Evolutionary conservation across 345 rosid species (phyloP), one percentile per base, ranked within the genome.

Genomic region (Dipteronia dyeriana): DNA sequence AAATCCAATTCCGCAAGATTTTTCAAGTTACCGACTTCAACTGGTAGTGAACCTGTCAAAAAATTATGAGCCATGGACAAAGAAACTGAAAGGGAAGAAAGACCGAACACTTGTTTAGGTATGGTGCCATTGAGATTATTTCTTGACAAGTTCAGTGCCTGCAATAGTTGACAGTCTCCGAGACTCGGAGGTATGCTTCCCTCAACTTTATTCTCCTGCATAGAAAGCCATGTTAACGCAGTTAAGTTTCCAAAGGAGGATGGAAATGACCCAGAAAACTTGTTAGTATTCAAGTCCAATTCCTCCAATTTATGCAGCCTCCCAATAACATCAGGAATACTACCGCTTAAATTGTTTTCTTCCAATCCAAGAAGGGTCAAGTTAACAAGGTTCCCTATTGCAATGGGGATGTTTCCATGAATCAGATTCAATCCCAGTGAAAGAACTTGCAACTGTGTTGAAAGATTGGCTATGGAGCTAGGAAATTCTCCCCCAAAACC

Each of bases 401-500:
- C 77, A 25, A 17, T 3, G 0, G 83, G 87, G 26, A 82, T 74
- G 6, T 25, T 74, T 59, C 83, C 87, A 0, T 13, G 19, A 4
- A 80, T 53, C 31, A 54, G 38, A 77, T 79, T 80, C 0, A 1
- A 5, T 7, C 75, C 71, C 12, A 73, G 1, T 26, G 77, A 54
- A 0, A 79, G 31, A 6, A 0, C 45, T 61, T 22, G 1, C 54
- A 78, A 31, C 8, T 29, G 10, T 20, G 11, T 13, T 41, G 81
- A 81, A 61, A 81, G 76, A 54, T 81, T 84, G 47, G 70, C 76
- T 13, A 78, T 38, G 38, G 63, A 78, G 39, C 4, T 70, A 0
- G 83, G 86, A 72, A 83, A 14, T 72, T 77, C 76, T 45, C 49
- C 49, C 13, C 49, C 49, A 31, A 83, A 79, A 2, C 1, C 0